Conservation (phyloP, 768 basidiomycete genomes). For the Russula griseocarnosa region DNA sequence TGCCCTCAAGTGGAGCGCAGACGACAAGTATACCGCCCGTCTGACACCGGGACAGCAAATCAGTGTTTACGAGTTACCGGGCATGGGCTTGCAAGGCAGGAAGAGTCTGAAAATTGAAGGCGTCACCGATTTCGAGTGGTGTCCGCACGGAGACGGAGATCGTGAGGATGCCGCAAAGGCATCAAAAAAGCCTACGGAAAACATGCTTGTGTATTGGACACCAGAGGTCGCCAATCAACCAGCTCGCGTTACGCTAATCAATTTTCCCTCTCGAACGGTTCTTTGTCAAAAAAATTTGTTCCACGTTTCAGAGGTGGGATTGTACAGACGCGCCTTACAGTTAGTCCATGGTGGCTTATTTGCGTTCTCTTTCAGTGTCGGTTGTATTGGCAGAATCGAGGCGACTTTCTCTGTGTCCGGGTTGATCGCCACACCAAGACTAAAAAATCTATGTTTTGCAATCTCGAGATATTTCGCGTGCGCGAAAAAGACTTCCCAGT, state of each 20-base stretch:
- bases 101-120: conserved; percentile 97
- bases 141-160: conserved; percentile 87
- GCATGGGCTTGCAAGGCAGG: conserved; percentile 91
- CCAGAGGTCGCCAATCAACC: conserved; percentile 96
- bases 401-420: conserved; percentile 97
- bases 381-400: conserved; percentile 97
- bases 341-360: not conserved
- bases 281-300: conserved; percentile 95
- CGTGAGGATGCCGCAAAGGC: conserved; percentile 58
- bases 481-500: conserved; percentile 98
- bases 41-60: conserved; percentile 89
- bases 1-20: conserved; percentile 92
- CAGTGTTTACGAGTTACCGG: conserved; percentile 92
- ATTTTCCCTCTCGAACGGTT: conserved; percentile 78
- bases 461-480: conserved; percentile 95
- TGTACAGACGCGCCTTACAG: not conserved
- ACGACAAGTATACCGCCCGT: conserved; percentile 91
- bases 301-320: conserved; percentile 89
- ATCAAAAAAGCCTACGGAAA: conserved; percentile 70
- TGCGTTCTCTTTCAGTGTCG: conserved; percentile 63
- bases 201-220: conserved; percentile 96
- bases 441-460: conserved; percentile 97
- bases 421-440: conserved; percentile 99
- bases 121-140: conserved; percentile 98
- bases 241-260: conserved; percentile 89